These are phyloP conservation scores for Lodderomyces theae DNA, from an alignment of 1,139 yeast species.

Conservation along the genomic window DNA sequence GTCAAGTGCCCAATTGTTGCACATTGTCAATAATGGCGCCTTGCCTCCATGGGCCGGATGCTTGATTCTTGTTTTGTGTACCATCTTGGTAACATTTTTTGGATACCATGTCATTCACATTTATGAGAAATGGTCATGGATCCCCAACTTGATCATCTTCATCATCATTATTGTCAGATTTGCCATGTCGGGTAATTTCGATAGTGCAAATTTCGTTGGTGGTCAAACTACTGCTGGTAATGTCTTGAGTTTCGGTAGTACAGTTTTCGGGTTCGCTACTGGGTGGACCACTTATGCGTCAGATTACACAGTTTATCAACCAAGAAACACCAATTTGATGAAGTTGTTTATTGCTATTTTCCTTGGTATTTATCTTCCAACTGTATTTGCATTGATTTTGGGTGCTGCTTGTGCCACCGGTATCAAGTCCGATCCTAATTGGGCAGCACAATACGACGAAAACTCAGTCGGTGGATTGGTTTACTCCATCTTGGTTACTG, in stretches of 20 bases:
- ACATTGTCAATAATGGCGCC: constrained; percentile 65
- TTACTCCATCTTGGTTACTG: constrained; percentile 69
- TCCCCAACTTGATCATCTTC: constrained; percentile 73
- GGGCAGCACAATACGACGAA: constrained; percentile 51
- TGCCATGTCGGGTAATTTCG: constrained; percentile 62
- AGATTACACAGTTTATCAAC: constrained; percentile 88
- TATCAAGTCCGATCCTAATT: constrained; percentile 40
- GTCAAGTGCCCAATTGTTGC: constrained; percentile 82
- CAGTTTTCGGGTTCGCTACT: constrained; percentile 85
- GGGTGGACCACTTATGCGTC: constrained; percentile 96
- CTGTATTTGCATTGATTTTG: constrained; percentile 68
- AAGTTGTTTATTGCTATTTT: constrained; percentile 64
- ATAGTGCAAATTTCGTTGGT: constrained; percentile 42
- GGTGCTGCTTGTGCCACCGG: constrained; percentile 90
- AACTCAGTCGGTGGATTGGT: constrained; percentile 79
- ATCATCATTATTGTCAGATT: constrained; percentile 76
- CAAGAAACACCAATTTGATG: constrained; percentile 52
- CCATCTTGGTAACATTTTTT: constrained; percentile 75
- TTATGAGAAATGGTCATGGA: constrained; percentile 87
- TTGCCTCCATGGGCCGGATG: constrained; percentile 94
- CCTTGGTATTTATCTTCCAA: constrained; percentile 64
- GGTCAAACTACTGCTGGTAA: constrained; percentile 68
- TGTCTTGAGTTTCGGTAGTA: constrained; percentile 81
- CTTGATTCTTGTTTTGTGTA: constrained; percentile 63
- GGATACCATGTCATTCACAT: constrained; percentile 81